phyloP scores from a whole-genome alignment of 2,329 filamentous ascomycete genomes.

The Aureobasidium sp. region DNA sequence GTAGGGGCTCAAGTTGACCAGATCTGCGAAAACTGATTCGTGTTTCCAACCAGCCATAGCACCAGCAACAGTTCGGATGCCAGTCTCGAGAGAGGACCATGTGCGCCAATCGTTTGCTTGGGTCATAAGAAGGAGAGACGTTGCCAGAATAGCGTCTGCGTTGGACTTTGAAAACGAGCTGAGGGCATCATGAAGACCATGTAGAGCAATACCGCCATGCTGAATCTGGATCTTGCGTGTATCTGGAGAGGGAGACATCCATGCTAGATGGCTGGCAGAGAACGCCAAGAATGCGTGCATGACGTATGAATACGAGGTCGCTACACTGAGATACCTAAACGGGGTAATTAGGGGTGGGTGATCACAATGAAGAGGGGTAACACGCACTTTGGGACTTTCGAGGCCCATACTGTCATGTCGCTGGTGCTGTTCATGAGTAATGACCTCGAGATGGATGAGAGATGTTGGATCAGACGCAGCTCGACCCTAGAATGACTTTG shows the following conservation, averaged over 20 bases:
- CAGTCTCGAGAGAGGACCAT: constrained; percentile 89
- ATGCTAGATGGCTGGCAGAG: constrained; percentile 90
- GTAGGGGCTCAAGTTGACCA: constrained; percentile 45
- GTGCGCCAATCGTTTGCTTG: constrained; percentile 91
- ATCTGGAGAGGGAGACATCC: constrained; percentile 75
- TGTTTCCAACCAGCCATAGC: constrained; percentile 90
- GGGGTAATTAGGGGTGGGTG: constrained; percentile 10
- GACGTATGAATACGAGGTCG: constrained; percentile 74
- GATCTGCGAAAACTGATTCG: constrained; percentile 76
- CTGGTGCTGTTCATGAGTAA: constrained; percentile 60
- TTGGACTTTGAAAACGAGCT: constrained; percentile 75
- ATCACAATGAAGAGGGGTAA: constrained; percentile 5
- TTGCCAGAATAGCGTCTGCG: constrained; percentile 84
- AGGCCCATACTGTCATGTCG: constrained; percentile 84
- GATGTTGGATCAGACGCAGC: constrained; percentile 81
- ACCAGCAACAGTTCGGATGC: constrained; percentile 80
- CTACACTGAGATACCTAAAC: constrained; percentile 69
- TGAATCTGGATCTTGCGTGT: constrained; percentile 85
- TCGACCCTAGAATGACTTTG: constrained; percentile 68
- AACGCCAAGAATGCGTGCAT: constrained; percentile 91
- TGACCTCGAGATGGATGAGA: constrained; percentile 78
- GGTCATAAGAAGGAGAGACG: constrained; percentile 89
- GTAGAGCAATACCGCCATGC: constrained; percentile 76
- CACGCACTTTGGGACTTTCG: constrained; percentile 82
- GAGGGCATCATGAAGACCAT: constrained; percentile 82